Evolutionary conservation across 306 rosid genomes (phyloP), one percentile per base, ranked within the genome.

Genomic region (Lathyrus aphaca): DNA sequence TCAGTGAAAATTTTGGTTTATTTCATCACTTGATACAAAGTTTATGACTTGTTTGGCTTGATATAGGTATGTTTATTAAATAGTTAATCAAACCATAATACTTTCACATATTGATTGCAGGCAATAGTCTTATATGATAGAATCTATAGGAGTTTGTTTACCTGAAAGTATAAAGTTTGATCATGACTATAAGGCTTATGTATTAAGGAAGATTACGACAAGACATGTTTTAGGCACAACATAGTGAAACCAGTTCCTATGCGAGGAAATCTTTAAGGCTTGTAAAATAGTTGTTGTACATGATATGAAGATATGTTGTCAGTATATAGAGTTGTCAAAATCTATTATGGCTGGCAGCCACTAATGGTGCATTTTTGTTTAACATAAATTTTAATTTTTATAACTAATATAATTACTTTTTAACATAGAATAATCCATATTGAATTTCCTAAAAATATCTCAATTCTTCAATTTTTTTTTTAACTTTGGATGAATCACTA

Each of bases 31-130:
- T 42, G 21, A 5, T 54, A 39, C 64, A 18, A 23, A 69, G 12
- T 38, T 23, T 15, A 69, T 21, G 53, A 23, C 66, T 27, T 54
- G 66, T 56, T 70, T 27, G 74, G 56, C 44, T 70, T 11, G 30
- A 42, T 56, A 9, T 35, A 37, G 17, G 38, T 51, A 68, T 49
- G n/a, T 14, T 19, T 66, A 49, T 10, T 66, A n/a, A 5, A 21
- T 64, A 12, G 18, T 54, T 19, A 69, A 9, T n/a, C n/a, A 42
- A 69, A 69, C 16, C 11, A 39, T 35, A 35, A 15, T 49, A 69
- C 42, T 69, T 54, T 42, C 54, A 39, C 16, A 69, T 54, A 23
- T 40, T 55, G 40, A 40, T 48, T n/a, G 32, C 67, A 57, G 4
- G n/a, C 44, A 71, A 12, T 40, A 17, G 32, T 55, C 39, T 70